These are phyloP conservation scores for Coccinonectria pachysandricola DNA, from an alignment of 2,329 filamentous ascomycete species.

Conservation along the genomic window DNA sequence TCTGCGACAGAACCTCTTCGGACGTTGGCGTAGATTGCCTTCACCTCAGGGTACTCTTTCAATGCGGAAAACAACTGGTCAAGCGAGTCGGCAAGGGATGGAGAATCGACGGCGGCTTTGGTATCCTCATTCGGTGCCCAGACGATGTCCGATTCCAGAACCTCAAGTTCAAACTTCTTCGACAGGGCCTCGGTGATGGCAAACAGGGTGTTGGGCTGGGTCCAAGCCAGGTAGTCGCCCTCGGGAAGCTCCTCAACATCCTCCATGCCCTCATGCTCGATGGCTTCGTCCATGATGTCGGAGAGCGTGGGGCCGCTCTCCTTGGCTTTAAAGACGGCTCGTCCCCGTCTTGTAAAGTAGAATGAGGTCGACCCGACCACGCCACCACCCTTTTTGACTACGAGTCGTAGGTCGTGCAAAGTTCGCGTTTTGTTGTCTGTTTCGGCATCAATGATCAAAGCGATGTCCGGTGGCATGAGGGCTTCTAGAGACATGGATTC, in stretches of 20 bases:
- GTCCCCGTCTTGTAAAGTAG: slow-evolving; percentile 74
- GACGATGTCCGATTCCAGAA: slow-evolving; percentile 69
- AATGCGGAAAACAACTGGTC: slow-evolving; percentile 48
- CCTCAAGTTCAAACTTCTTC: slow-evolving; percentile 51
- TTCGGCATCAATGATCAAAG: slow-evolving; percentile 74
- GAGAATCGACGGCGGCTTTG: slow-evolving; percentile 50
- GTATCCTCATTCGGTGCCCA: slow-evolving; percentile 80
- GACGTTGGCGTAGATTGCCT: slow-evolving; percentile 69
- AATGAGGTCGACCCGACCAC: slow-evolving; percentile 66
- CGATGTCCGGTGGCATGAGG: slow-evolving; percentile 66
- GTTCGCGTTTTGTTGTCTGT: slow-evolving; percentile 71
- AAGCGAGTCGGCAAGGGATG: slow-evolving; percentile 45
- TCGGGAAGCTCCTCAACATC: slow-evolving; percentile 59
- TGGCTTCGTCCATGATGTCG: slow-evolving; percentile 67
- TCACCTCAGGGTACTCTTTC: slow-evolving; percentile 61
- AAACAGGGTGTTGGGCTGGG: slow-evolving; percentile 23
- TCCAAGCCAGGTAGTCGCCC: slow-evolving; percentile 56
- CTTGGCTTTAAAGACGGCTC: slow-evolving; percentile 54
- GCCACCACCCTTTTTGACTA: slow-evolving; percentile 64
- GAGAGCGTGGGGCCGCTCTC: slow-evolving; percentile 48
- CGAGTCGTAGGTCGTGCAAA: slow-evolving; percentile 59
- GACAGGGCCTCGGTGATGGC: slow-evolving; percentile 39
- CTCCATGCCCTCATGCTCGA: slow-evolving; percentile 69
- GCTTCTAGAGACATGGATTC: slow-evolving; percentile 71
- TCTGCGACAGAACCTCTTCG: slow-evolving; percentile 39